Base-by-base conservation (phyloP, 192 early-diverging fungal genomes). In the Dimargaris cristalligena region DNA sequence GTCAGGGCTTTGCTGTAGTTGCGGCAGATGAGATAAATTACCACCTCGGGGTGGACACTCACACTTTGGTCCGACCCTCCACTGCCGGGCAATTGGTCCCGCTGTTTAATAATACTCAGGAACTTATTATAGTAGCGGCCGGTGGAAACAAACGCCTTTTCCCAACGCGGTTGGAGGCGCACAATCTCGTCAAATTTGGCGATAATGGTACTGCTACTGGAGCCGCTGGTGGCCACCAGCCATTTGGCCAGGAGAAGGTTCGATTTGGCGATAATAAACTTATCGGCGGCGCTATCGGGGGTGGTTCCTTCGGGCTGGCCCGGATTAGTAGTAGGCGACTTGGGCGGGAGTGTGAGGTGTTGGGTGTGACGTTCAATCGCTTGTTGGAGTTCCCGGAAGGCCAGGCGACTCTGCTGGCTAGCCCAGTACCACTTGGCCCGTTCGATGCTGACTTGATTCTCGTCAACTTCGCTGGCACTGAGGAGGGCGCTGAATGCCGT, bases 61-160 rank as follows among this genome's bases (percentile, higher is more conserved):
- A 46, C 61, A 62, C 48, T 28, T 49, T 13, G 60, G 54, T 28
- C 56, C 59, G 49, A 58, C 49, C 26, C 4, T 16, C 22, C 67
- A 10, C 23, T 28, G 52, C 33, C 52, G 10, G 32, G 26, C 20
- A 34, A 34, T 20, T 38, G 55, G 35, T 57, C 55, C 34, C 55
- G 55, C 32, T 57, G 55, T 0, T 34, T 32, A 26, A 35, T 57
- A 16, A 25, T 35, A n/a, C 38, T 73, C 58, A 76, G 75, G 10
- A 81, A 30, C 38, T 76, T 77, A 59, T 80, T 66, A 52, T 73
- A 85, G 62, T 80, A 86, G 10, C 81, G 67, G 9, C 84, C 85
- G 4, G 80, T 62, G 34, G 63, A 65, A 51, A 77, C 87, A 35
- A 69, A 69, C 0, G 74, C 73, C 71, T 89, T 86, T 49, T 89